Percentiles rank a stretch among this genome's conserved stretches.
Conservation (phyloP, 805 yeast genomes). For the Metschnikowia similis region DNA sequence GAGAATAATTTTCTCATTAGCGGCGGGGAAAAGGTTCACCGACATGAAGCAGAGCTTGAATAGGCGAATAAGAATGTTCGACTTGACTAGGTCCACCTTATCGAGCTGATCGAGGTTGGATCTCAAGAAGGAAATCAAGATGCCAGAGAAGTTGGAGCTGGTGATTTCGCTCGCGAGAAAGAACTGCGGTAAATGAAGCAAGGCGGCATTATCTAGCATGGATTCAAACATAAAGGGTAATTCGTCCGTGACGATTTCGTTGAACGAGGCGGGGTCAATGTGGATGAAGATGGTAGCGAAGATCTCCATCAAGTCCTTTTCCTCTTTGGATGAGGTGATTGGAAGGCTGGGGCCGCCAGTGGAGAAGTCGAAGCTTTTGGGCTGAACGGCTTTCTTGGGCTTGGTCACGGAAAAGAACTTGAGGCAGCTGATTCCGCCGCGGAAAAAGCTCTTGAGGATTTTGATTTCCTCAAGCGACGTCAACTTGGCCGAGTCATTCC, state of each 20-base stretch:
- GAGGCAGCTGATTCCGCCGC: conserved; percentile 80
- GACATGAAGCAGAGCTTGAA: conserved; percentile 95
- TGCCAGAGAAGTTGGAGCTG: conserved; percentile 85
- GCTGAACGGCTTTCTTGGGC: conserved; percentile 36
- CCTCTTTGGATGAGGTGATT: conserved; percentile 84
- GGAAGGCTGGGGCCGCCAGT: conserved; percentile 80
- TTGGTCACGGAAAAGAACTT: conserved; percentile 62
- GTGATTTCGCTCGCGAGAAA: conserved; percentile 93
- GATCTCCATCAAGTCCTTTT: conserved; percentile 92
- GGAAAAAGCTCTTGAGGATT: conserved; percentile 69
- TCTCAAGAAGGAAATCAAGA: conserved; percentile 71
- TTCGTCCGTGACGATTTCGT: conserved; percentile 82
- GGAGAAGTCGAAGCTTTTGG: conserved; percentile 51
- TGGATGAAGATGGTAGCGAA: conserved; percentile 91
- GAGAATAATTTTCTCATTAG: conserved; percentile 80
- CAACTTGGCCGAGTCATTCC: conserved; percentile 87
- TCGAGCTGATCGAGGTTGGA: conserved; percentile 75
- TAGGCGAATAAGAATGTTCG: conserved; percentile 77
- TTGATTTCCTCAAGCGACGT: conserved; percentile 78
- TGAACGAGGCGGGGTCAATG: conserved; percentile 92
- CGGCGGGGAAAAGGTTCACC: conserved; percentile 81
- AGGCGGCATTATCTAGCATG: conserved; percentile 77
- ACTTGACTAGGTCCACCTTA: conserved; percentile 66
- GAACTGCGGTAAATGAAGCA: conserved; percentile 88
- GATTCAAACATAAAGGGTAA: conserved; percentile 72